A percentile compares a stretch with the other conserved stretches of the same genome.
Conservation (phyloP, 2,329 filamentous ascomycete species). For the Penicillium concentricum region DNA sequence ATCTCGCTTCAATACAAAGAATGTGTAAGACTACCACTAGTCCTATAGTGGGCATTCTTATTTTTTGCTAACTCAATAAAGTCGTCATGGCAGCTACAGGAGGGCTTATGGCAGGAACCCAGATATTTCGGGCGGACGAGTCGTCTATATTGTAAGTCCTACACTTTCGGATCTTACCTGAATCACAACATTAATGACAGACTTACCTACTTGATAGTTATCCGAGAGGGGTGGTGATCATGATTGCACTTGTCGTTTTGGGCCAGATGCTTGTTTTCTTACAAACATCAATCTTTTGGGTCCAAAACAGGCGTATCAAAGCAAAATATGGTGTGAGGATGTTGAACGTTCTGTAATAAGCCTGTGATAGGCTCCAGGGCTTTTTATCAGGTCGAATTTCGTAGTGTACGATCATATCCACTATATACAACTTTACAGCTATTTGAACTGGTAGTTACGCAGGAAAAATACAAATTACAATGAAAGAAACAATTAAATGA, state of each 20-base stretch:
- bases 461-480: not conserved
- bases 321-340: not conserved
- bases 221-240: conserved; percentile 44
- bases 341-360: not conserved
- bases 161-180: not conserved
- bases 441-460: not conserved
- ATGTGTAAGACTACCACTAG: conserved; percentile 22
- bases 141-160: conserved; percentile 38
- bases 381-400: too few relatives aligned
- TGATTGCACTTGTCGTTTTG: conserved; percentile 47
- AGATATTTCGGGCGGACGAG: conserved; percentile 49
- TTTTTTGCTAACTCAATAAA: conserved; percentile 4
- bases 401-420: not conserved
- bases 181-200: not conserved
- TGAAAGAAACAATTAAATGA: not conserved
- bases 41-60: not conserved
- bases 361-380: not conserved
- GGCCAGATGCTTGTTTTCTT: conserved; percentile 44
- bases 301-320: not conserved
- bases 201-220: conserved; percentile 33
- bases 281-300: conserved; percentile 28
- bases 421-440: not conserved
- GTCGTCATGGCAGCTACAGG: conserved; percentile 53
- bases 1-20: conserved; percentile 32
- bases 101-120: conserved; percentile 53